Percentiles rank a stretch among this genome's conserved stretches.
phyloP scores from a whole-genome alignment of 164 flowering plant genomes.

The Santalum album region DNA sequence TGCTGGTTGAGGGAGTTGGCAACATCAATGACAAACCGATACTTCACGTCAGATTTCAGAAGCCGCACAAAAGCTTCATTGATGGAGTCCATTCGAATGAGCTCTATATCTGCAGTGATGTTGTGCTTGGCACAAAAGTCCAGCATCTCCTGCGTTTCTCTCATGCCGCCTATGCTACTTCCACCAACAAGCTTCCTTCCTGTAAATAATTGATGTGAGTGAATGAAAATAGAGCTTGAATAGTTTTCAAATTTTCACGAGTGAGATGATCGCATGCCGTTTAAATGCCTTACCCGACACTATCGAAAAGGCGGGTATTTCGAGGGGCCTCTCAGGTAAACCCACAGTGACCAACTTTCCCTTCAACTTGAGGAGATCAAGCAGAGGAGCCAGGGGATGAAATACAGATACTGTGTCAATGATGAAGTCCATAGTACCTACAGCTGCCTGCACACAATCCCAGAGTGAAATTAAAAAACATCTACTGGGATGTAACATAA shows the following conservation, averaged over 20 bases:
- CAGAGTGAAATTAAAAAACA: too few relatives aligned
- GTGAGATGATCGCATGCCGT: too few relatives aligned
- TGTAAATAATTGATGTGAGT: constrained; percentile 6
- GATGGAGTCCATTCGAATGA: constrained; percentile 34
- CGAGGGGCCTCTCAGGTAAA: constrained; percentile 38
- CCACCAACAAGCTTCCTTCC: constrained; percentile 50
- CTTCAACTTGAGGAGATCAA: constrained; percentile 34
- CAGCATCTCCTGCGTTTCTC: constrained; percentile 55
- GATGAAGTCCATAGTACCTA: constrained; percentile 47
- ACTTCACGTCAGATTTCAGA: too few relatives aligned
- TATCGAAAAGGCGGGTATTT: constrained; percentile 38
- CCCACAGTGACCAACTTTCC: constrained; percentile 50
- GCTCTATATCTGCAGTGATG: constrained; percentile 42
- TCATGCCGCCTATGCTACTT: constrained; percentile 41
- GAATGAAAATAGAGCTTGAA: too few relatives aligned
- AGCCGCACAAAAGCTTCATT: too few relatives aligned
- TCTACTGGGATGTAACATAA: too few relatives aligned
- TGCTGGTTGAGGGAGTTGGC: too few relatives aligned
- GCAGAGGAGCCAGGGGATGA: constrained; percentile 38
- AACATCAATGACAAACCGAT: too few relatives aligned
- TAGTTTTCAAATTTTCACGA: not conserved
- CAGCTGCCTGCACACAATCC: constrained; percentile 26
- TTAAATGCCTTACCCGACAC: constrained; percentile 27
- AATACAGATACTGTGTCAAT: constrained; percentile 46
- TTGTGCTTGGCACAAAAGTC: constrained; percentile 42